Evolutionary conservation across 805 yeast genomes (phyloP).

Genomic region (Vanderwaltozyma verrucispora): DNA sequence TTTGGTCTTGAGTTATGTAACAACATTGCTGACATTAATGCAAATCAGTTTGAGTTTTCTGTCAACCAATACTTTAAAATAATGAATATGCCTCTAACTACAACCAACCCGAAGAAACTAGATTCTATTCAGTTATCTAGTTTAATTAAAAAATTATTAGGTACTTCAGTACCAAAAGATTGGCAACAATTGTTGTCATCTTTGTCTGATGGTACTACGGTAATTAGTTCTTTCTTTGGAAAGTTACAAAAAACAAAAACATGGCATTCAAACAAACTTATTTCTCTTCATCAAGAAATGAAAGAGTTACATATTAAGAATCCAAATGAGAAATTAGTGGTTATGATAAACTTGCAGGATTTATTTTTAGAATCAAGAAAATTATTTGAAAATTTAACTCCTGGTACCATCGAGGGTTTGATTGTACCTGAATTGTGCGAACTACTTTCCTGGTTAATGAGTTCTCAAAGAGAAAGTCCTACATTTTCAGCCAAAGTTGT

Average conservation of each 20-base stretch:
- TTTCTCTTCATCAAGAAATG: constrained; percentile 42
- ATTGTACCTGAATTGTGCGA: constrained; percentile 57
- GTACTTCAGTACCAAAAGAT: constrained; percentile 30
- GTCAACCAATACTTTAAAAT: constrained; percentile 5
- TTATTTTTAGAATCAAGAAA: constrained; percentile 32
- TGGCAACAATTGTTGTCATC: constrained; percentile 19
- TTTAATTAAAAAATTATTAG: constrained; percentile 34
- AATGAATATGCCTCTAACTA: constrained; percentile 7
- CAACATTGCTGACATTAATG: constrained; percentile 25
- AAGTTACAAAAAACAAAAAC: constrained; percentile 24
- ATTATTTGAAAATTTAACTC: constrained; percentile 28
- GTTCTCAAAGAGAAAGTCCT: constrained; percentile 12
- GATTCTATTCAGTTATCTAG: constrained; percentile 15
- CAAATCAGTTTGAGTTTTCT: constrained; percentile 5
- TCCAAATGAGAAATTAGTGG: constrained; percentile 41
- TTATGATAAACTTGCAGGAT: constrained; percentile 18
- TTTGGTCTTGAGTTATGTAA: constrained; percentile 60
- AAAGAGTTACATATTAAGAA: constrained; percentile 45
- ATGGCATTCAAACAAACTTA: constrained; percentile 36
- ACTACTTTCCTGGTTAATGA: constrained; percentile 10
- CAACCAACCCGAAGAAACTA: constrained; percentile 31
- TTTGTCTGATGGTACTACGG: constrained; percentile 13
- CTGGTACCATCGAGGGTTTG: constrained; percentile 48
- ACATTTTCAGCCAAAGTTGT: constrained; percentile 23
- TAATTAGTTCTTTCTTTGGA: constrained; percentile 28